A percentile compares a stretch with the other conserved stretches of the same genome.
Conservation (phyloP, 106 monocot genomes). For the Xerophyta viscosa region DNA sequence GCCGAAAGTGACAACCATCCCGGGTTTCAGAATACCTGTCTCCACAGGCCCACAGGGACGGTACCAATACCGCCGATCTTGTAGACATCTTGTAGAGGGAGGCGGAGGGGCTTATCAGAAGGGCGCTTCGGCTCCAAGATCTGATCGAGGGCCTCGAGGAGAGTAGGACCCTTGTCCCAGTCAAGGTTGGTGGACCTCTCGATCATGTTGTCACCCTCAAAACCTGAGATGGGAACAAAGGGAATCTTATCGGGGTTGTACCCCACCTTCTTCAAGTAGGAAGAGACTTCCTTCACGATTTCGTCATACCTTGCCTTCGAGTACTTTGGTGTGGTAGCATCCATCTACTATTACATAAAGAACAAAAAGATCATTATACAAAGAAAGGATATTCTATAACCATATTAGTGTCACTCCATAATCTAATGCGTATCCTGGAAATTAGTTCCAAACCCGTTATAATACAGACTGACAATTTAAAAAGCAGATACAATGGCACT, state of each 20-base stretch:
- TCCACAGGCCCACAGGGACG: constrained; percentile 31
- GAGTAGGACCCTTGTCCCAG: constrained; percentile 23
- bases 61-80: constrained; percentile 41
- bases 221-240: constrained; percentile 32
- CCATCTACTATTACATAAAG: constrained; percentile 16
- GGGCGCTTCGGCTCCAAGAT: constrained; percentile 21
- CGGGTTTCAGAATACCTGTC: constrained; percentile 26
- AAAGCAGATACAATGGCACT: no score
- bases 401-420: no score
- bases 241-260: constrained; percentile 38
- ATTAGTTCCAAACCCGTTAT: no score
- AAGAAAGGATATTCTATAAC: no score
- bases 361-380: background rate
- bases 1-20: constrained; percentile 18
- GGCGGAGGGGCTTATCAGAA: constrained; percentile 38
- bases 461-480: no score
- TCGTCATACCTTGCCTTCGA: constrained; percentile 36
- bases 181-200: constrained; percentile 24
- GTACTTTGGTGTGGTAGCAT: constrained; percentile 38
- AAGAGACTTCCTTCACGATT: constrained; percentile 36
- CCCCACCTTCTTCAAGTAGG: constrained; percentile 38
- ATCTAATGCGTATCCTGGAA: no score
- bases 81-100: constrained; percentile 39
- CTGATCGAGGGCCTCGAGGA: constrained; percentile 13
- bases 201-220: constrained; percentile 24